phyloP scores from a whole-genome alignment of 2,329 filamentous ascomycete species.

The Hortaea sp. region DNA sequence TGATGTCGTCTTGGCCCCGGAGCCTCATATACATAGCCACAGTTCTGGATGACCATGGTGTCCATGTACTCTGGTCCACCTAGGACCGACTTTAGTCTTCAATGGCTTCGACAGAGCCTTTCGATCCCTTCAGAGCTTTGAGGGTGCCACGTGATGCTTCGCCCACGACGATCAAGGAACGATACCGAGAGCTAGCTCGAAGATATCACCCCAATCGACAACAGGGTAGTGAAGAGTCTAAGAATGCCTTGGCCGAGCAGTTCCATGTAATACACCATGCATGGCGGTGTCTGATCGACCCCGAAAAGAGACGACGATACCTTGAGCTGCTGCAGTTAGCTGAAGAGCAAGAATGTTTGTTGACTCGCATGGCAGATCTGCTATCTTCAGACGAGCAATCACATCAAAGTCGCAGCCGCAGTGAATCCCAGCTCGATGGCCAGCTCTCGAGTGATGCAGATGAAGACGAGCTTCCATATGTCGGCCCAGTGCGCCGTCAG shows the following conservation, averaged over 20 bases:
- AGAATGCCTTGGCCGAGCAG: constrained; percentile 15
- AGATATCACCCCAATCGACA: constrained; percentile 57
- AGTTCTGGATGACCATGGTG: constrained; percentile 1
- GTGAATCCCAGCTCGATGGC: constrained; percentile 12
- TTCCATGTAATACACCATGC: constrained; percentile 23
- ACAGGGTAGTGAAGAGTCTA: constrained; percentile 40
- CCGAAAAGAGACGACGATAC: constrained; percentile 18
- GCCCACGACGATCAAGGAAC: constrained; percentile 69
- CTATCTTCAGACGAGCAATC: constrained; percentile 6
- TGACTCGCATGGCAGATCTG: constrained; percentile 16
- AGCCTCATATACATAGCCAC: constrained; percentile 3
- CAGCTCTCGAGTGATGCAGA: constrained; percentile 25
- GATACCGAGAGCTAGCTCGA: constrained; percentile 82
- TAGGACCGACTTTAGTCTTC: neutral
- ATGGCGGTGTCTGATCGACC: constrained; percentile 19
- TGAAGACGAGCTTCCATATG: constrained; percentile 20
- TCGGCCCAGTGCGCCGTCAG: constrained; percentile 14
- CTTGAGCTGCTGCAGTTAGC: constrained; percentile 20
- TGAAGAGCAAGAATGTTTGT: constrained; percentile 20
- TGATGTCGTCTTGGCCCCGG: constrained; percentile 3
- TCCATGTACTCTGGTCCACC: constrained; percentile 1
- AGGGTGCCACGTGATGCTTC: constrained; percentile 62
- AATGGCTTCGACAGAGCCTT: constrained; percentile 9
- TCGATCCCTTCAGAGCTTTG: constrained; percentile 76
- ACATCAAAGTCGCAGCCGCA: constrained; percentile 4